Evolutionary conservation across 192 early-diverging fungal genomes (phyloP).

Genomic region (Anaeromyces robustus): DNA sequence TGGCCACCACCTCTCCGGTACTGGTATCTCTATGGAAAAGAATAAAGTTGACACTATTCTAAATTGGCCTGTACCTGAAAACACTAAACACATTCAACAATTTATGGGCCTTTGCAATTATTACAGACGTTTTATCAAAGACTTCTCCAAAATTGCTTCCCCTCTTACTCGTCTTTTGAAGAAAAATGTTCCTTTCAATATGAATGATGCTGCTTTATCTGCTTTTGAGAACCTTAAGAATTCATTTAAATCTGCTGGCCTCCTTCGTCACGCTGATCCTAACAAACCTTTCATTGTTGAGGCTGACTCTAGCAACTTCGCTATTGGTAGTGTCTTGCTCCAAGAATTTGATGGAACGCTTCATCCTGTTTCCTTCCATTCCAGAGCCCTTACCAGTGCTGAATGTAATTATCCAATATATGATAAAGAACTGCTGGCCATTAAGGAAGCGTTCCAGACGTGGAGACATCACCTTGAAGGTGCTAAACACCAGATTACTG

Average conservation of each 20-base stretch:
- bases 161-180: constrained; percentile 10
- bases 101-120: constrained; percentile 17
- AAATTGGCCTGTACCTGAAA: constrained; percentile 7
- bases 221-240: constrained; percentile 2
- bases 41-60: no score
- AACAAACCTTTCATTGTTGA: not conserved
- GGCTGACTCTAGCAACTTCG: constrained; percentile 2
- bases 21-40: no score
- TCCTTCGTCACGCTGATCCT: constrained; percentile 5
- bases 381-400: constrained; percentile 1
- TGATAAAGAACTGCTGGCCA: constrained; percentile 20
- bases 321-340: constrained; percentile 4
- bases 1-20: no score
- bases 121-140: constrained; percentile 12
- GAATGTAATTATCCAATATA: constrained; percentile 18
- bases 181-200: constrained; percentile 10
- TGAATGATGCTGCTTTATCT: not conserved
- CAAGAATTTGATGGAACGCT: not conserved
- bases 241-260: not conserved
- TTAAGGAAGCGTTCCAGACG: constrained; percentile 15
- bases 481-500: constrained; percentile 1
- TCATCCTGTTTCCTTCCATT: constrained; percentile 15
- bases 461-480: constrained; percentile 20
- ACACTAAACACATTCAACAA: not conserved
- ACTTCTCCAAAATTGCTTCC: constrained; percentile 11